phyloP scores from a whole-genome alignment of 2,329 filamentous ascomycete genomes.

The Apiospora marii region DNA sequence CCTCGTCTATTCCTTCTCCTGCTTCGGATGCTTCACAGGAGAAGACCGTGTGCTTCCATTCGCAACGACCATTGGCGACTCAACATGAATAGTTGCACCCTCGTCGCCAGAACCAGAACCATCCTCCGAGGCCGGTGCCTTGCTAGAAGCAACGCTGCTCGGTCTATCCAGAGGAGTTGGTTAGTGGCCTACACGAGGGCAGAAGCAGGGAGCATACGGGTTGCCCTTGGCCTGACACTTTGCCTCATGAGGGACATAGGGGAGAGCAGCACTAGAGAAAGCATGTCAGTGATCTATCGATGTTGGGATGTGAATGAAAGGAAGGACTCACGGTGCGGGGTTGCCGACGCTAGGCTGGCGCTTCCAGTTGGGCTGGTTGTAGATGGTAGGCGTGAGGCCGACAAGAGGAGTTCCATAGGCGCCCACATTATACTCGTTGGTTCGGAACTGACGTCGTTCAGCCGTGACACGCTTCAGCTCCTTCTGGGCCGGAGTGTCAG shows the following conservation, averaged over 20 bases:
- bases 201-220: slow-evolving; percentile 20
- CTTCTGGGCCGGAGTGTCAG: slow-evolving; percentile 96
- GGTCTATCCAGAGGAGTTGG: slow-evolving; percentile 41
- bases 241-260: neutral
- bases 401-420: slow-evolving; percentile 71
- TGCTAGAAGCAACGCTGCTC: slow-evolving; percentile 49
- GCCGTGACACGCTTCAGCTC: slow-evolving; percentile 95
- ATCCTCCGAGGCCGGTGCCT: slow-evolving; percentile 54
- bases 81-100: slow-evolving; percentile 61
- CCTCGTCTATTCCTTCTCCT: slow-evolving; percentile 47
- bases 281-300: neutral
- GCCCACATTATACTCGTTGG: slow-evolving; percentile 89
- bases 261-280: neutral
- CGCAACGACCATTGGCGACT: slow-evolving; percentile 53
- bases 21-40: slow-evolving; percentile 54
- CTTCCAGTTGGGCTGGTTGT: slow-evolving; percentile 48
- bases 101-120: slow-evolving; percentile 58
- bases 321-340: slow-evolving; percentile 23
- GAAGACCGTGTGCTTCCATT: slow-evolving; percentile 58
- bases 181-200: slow-evolving; percentile 22
- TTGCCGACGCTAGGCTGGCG: slow-evolving; percentile 40
- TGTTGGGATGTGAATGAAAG: neutral
- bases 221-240: neutral
- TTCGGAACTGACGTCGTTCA: slow-evolving; percentile 92
- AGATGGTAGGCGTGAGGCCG: slow-evolving; percentile 60